Percentiles rank a stretch among this genome's conserved stretches.
These are phyloP conservation scores for Cladorrhinum samala DNA, from an alignment of 495 filamentous ascomycete genomes.

Conservation along the genomic window DNA sequence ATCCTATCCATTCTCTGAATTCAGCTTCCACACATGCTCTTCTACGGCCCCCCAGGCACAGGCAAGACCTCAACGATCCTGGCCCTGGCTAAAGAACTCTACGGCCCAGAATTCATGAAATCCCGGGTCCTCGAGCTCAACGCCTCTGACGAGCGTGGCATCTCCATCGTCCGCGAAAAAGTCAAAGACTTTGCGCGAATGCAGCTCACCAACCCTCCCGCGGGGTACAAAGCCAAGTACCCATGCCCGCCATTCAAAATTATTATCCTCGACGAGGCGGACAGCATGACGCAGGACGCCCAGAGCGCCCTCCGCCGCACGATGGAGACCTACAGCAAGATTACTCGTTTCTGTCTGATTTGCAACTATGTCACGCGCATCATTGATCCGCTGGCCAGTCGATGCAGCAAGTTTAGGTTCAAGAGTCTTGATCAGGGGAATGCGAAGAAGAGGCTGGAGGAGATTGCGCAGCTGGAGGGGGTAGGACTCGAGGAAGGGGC, in stretches of 20 bases:
- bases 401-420: slow-evolving; percentile 96
- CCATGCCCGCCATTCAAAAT: slow-evolving; percentile 98
- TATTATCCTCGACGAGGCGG: slow-evolving; percentile 94
- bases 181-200: slow-evolving; percentile 97
- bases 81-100: slow-evolving; percentile 90
- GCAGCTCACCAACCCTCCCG: slow-evolving; percentile 76
- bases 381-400: slow-evolving; percentile 88
- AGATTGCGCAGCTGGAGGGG: slow-evolving; percentile 73
- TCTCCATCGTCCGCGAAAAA: slow-evolving; percentile 94
- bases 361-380: slow-evolving; percentile 99
- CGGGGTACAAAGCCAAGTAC: slow-evolving; percentile 63
- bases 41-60: slow-evolving; percentile 95
- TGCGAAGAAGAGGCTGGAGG: slow-evolving; percentile 64
- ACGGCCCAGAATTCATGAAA: slow-evolving; percentile 89
- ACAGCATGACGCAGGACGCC: slow-evolving; percentile 98
- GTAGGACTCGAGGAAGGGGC: slow-evolving; percentile 71
- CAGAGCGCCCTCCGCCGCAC: slow-evolving; percentile 87
- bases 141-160: slow-evolving; percentile 97
- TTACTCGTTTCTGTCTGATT: slow-evolving; percentile 93
- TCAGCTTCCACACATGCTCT: slow-evolving; percentile 97
- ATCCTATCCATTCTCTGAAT: neutral
- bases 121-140: slow-evolving; percentile 96
- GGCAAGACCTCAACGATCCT: slow-evolving; percentile 99
- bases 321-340: slow-evolving; percentile 96
- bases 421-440: slow-evolving; percentile 86